Evolutionary conservation across 1,139 yeast species (phyloP).

Genomic region (Yamadazyma sp.): DNA sequence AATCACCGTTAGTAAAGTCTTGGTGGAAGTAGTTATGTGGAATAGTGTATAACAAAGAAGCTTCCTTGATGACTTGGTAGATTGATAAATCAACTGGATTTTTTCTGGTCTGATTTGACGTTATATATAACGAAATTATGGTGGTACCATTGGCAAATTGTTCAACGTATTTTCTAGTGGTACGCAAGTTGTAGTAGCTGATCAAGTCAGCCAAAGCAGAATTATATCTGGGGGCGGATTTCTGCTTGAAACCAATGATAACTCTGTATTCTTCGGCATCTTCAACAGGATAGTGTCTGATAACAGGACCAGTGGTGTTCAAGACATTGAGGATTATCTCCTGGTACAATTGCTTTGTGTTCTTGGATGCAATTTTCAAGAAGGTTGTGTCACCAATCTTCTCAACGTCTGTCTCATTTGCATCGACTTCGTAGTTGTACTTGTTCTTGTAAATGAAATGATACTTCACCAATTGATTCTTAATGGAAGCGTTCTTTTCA

Average conservation of each 20-base stretch:
- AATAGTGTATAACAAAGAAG: constrained; percentile 85
- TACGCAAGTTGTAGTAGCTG: constrained; percentile 81
- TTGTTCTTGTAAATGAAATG: constrained; percentile 84
- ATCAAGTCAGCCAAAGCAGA: constrained; percentile 87
- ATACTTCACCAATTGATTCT: constrained; percentile 65
- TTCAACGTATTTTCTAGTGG: constrained; percentile 90
- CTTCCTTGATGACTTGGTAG: constrained; percentile 91
- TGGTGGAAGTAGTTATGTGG: constrained; percentile 84
- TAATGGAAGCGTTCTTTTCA: constrained; percentile 29
- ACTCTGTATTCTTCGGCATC: constrained; percentile 79
- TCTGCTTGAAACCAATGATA: constrained; percentile 84
- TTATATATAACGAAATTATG: constrained; percentile 81
- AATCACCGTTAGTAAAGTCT: constrained; percentile 70
- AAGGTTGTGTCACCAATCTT: constrained; percentile 80
- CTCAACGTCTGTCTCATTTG: constrained; percentile 36
- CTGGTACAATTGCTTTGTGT: constrained; percentile 77
- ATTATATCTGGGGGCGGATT: constrained; percentile 82
- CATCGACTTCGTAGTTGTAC: constrained; percentile 33
- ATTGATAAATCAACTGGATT: constrained; percentile 68
- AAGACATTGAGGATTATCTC: constrained; percentile 70
- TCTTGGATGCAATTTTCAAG: constrained; percentile 72
- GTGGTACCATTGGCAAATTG: constrained; percentile 90
- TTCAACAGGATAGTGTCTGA: constrained; percentile 80
- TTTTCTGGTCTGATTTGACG: constrained; percentile 44
- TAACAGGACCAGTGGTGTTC: constrained; percentile 86